phyloP scores from a whole-genome alignment of 2,329 filamentous ascomycete species.

The Sporothrix pallida region DNA sequence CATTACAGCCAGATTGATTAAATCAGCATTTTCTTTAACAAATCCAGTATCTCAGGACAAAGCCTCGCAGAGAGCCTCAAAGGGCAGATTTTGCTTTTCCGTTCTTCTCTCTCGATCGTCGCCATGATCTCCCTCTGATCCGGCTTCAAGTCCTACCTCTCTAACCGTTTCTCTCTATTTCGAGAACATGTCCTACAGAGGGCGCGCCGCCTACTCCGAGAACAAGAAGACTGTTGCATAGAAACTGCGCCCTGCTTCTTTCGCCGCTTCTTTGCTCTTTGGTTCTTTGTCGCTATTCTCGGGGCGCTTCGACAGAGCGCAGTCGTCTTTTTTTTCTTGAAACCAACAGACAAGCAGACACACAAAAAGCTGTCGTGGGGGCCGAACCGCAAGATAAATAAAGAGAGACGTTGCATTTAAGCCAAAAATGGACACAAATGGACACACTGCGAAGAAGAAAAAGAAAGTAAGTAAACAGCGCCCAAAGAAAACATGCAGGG shows the following conservation, averaged over 20 bases:
- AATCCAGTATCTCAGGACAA: background rate
- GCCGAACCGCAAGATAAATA: background rate
- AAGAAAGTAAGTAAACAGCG: background rate
- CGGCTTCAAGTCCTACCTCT: background rate
- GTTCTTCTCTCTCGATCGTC: background rate
- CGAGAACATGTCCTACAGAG: background rate
- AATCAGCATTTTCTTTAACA: background rate
- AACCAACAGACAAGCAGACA: constrained; percentile 16
- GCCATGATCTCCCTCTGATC: background rate
- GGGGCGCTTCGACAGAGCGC: background rate
- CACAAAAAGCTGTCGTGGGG: background rate
- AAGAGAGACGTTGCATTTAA: background rate
- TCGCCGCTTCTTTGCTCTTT: background rate
- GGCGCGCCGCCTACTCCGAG: no score
- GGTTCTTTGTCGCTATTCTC: background rate
- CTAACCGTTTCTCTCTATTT: no score
- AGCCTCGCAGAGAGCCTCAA: constrained; percentile 14
- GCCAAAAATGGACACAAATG: no score
- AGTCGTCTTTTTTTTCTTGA: background rate
- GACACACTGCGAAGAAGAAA: background rate
- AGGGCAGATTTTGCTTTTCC: background rate
- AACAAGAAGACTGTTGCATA: no score
- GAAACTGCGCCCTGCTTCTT: background rate
- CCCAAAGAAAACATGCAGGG: background rate
- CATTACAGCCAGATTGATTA: background rate